Conservation (phyloP, 2,329 filamentous ascomycete species). For the Trichoderma cornu-damae region DNA sequence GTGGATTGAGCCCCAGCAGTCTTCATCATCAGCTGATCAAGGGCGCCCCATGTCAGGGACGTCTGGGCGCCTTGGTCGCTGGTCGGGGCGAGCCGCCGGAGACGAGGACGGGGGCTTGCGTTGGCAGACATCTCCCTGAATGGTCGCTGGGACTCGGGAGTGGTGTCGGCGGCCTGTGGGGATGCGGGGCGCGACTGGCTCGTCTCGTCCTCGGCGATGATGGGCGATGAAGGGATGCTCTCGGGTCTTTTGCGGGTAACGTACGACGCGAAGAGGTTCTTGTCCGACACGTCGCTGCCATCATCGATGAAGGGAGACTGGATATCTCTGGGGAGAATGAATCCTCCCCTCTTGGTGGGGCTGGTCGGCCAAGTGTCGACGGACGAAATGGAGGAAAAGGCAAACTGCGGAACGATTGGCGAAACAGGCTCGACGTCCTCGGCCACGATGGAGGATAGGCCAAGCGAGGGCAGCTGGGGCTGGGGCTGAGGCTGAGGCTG, state of each 20-base stretch:
- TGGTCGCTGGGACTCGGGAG: conserved; percentile 52
- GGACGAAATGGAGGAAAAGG: conserved; percentile 43
- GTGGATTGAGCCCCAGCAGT: conserved; percentile 30
- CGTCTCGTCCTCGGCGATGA: conserved; percentile 62
- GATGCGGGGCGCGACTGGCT: conserved; percentile 46
- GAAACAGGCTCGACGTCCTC: conserved; percentile 31
- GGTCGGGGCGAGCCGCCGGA: conserved; percentile 41
- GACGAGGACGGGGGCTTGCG: conserved; percentile 37
- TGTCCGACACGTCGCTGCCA: conserved; percentile 37
- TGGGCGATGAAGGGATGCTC: conserved; percentile 32
- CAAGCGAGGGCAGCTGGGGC: conserved; percentile 29
- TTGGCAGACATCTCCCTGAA: conserved; percentile 62
- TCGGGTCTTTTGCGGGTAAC: conserved; percentile 42
- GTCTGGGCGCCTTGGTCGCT: conserved; percentile 77
- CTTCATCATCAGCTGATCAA: conserved; percentile 70
- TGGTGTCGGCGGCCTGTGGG: conserved; percentile 39
- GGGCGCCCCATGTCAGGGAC: conserved; percentile 71
- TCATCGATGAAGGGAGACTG: conserved; percentile 29
- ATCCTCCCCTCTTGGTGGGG: conserved; percentile 48
- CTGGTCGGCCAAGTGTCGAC: conserved; percentile 44
- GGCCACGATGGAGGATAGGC: conserved; percentile 35
- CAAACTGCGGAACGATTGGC: conserved; percentile 31
- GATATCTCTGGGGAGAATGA: conserved; percentile 50
- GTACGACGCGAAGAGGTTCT: conserved; percentile 40
- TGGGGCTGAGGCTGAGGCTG: not conserved